Conservation (phyloP, 176 grass and related monocot species). For the Lolium multiflorum region DNA sequence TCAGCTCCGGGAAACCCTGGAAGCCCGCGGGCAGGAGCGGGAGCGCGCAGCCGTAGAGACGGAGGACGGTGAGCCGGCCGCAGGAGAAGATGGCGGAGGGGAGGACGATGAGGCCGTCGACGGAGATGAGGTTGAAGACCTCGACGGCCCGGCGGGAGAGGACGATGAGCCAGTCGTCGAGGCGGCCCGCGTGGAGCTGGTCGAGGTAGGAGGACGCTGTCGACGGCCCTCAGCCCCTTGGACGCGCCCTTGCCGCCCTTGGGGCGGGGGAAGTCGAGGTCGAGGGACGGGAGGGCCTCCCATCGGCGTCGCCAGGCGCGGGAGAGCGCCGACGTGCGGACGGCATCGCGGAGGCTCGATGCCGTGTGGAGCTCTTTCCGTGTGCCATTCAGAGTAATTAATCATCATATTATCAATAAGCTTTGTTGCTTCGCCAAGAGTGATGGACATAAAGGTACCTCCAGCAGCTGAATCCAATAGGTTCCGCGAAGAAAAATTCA, state of each 20-base stretch:
- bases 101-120: too few relatives aligned
- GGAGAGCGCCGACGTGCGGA: constrained; percentile 42
- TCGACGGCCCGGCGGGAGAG: constrained; percentile 27
- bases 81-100: too few relatives aligned
- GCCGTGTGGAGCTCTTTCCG: too few relatives aligned
- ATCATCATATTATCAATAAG: too few relatives aligned
- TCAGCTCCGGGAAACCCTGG: constrained; percentile 29
- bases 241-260: neutral
- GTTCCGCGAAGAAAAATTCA: too few relatives aligned
- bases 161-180: constrained; percentile 31
- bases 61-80: too few relatives aligned
- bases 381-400: too few relatives aligned
- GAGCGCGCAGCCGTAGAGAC: constrained; percentile 6
- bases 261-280: constrained; percentile 2
- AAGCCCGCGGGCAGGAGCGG: constrained; percentile 13
- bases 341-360: constrained; percentile 36
- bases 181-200: neutral
- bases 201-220: constrained; percentile 8
- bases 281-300: constrained; percentile 20
- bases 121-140: neutral
- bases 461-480: too few relatives aligned
- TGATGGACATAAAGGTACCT: too few relatives aligned
- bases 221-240: neutral
- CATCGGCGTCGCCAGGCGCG: constrained; percentile 45
- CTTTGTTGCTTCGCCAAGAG: too few relatives aligned